A percentile compares a stretch with the other conserved stretches of the same genome.
phyloP scores from a whole-genome alignment of 225 moss, liverwort and hornwort genomes.

The Climacium dendroides region DNA sequence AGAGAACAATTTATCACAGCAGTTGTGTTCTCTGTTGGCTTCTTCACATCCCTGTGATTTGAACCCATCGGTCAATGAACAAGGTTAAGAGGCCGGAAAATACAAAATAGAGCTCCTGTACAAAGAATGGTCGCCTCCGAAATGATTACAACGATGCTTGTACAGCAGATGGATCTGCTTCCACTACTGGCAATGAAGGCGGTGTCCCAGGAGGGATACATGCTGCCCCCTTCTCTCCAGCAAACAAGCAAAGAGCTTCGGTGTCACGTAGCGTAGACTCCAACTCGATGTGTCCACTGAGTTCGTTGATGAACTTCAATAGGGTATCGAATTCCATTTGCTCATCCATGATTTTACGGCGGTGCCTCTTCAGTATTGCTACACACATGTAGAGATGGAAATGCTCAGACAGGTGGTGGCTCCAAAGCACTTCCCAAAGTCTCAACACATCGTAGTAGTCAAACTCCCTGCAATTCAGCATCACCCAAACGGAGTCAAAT shows the following conservation, averaged over 20 bases:
- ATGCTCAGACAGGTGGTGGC: slow-evolving; percentile 80
- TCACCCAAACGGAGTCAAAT: not conserved
- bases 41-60: not conserved
- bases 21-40: not conserved
- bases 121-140: not conserved
- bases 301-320: slow-evolving; percentile 89
- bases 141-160: not conserved
- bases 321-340: slow-evolving; percentile 96
- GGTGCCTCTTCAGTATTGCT: slow-evolving; percentile 73
- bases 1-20: not conserved
- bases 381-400: slow-evolving; percentile 97
- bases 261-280: slow-evolving; percentile 81
- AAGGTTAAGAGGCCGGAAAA: not conserved
- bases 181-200: slow-evolving; percentile 47
- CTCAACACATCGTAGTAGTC: slow-evolving; percentile 72
- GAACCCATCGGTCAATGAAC: not conserved
- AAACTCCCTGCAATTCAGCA: slow-evolving; percentile 62
- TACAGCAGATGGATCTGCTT: slow-evolving; percentile 11
- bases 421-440: slow-evolving; percentile 98
- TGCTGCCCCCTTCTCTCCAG: slow-evolving; percentile 73
- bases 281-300: slow-evolving; percentile 80
- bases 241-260: slow-evolving; percentile 78
- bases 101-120: not conserved
- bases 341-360: slow-evolving; percentile 97
- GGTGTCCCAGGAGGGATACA: slow-evolving; percentile 96